Evolutionary conservation across 306 rosid species (phyloP).

Genomic region (Pterocarpus macrocarpus): DNA sequence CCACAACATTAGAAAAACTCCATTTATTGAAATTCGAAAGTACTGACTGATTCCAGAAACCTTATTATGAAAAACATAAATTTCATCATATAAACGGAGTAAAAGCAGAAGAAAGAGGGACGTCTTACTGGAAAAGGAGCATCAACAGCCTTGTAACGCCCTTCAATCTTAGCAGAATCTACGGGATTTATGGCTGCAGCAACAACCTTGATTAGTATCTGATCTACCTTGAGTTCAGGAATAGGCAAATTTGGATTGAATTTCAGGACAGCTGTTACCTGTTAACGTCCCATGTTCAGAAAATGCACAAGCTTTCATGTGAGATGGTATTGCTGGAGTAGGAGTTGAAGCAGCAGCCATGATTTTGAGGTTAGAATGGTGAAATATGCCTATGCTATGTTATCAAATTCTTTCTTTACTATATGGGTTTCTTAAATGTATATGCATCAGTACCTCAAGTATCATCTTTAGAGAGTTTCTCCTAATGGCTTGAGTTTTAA

Average conservation of each 20-base stretch:
- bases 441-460: too few relatives aligned
- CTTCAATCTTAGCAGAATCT: slow-evolving; percentile 39
- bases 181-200: neutral
- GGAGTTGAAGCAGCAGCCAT: slow-evolving; percentile 42
- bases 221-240: slow-evolving; percentile 52
- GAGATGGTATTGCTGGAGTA: slow-evolving; percentile 38
- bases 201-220: slow-evolving; percentile 24
- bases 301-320: slow-evolving; percentile 63
- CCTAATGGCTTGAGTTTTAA: too few relatives aligned
- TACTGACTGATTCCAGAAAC: too few relatives aligned
- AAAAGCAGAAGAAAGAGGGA: neutral
- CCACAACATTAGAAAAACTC: neutral
- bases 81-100: too few relatives aligned
- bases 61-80: too few relatives aligned
- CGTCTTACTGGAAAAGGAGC: slow-evolving; percentile 49
- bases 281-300: slow-evolving; percentile 53
- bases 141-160: slow-evolving; percentile 51
- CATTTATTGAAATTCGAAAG: neutral
- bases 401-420: neutral
- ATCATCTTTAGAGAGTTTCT: too few relatives aligned
- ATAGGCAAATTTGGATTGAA: slow-evolving; percentile 48
- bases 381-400: neutral
- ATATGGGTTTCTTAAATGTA: too few relatives aligned
- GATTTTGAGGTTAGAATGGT: neutral
- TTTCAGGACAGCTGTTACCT: slow-evolving; percentile 51